A percentile compares a stretch with the other conserved stretches of the same genome.
phyloP scores from a whole-genome alignment of 164 flowering plant species.

The Chimonanthus salicifolius region DNA sequence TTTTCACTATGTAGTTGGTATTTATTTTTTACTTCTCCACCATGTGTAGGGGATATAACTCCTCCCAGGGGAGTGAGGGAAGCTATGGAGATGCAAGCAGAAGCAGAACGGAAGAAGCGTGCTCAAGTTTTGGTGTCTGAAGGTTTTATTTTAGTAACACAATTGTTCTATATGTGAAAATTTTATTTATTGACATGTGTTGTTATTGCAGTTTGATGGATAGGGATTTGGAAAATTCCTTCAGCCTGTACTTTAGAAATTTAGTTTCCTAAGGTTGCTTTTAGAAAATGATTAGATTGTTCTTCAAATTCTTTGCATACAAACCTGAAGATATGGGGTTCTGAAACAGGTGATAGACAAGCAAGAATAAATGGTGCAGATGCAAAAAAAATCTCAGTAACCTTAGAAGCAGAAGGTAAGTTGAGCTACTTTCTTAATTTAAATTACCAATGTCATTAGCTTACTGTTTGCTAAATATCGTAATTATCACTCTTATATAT shows the following conservation, averaged over 20 bases:
- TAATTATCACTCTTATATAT: no score
- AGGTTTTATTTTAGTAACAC: slow-evolving; percentile 29
- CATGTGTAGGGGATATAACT: slow-evolving; percentile 71
- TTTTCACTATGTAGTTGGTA: background rate
- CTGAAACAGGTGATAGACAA: slow-evolving; percentile 73
- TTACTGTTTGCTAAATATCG: no score
- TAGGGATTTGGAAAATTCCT: background rate
- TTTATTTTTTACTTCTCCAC: background rate
- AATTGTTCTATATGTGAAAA: background rate
- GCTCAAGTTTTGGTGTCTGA: slow-evolving; percentile 92
- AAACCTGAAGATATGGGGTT: slow-evolving; percentile 4
- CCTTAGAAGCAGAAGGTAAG: slow-evolving; percentile 50
- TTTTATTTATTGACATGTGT: background rate
- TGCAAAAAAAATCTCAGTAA: slow-evolving; percentile 49
- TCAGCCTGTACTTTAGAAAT: background rate
- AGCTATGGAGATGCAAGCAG: slow-evolving; percentile 99
- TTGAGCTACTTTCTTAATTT: background rate
- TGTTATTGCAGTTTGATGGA: background rate
- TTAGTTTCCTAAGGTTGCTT: background rate
- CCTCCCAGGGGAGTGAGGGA: slow-evolving; percentile 81
- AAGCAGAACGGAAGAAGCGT: slow-evolving; percentile 93
- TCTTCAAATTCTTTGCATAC: background rate
- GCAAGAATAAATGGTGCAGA: slow-evolving; percentile 78
- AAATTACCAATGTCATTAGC: no score
- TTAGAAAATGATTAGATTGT: background rate